phyloP scores from a whole-genome alignment of 106 monocot genomes.

The Triglochin maritima region DNA sequence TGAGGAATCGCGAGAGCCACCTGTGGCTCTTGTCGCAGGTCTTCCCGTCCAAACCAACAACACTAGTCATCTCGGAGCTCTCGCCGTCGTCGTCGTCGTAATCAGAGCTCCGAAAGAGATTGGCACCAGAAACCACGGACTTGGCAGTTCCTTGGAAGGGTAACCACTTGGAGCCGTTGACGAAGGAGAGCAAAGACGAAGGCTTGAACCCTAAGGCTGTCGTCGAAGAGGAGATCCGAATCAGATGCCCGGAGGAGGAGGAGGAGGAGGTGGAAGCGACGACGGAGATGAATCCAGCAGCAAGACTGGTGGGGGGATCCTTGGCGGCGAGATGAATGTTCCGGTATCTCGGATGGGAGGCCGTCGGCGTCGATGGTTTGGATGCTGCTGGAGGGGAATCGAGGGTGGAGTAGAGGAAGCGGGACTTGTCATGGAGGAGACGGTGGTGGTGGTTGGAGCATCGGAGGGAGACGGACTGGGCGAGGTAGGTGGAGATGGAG shows the following conservation, averaged over 20 bases:
- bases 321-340: neutral
- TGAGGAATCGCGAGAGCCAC: slow-evolving; percentile 17
- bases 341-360: neutral
- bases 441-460: slow-evolving; percentile 23
- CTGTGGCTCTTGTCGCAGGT: slow-evolving; percentile 1
- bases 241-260: slow-evolving; percentile 17
- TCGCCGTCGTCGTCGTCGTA: slow-evolving; percentile 7
- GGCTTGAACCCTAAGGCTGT: slow-evolving; percentile 40
- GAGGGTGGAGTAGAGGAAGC: slow-evolving; percentile 17
- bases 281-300: slow-evolving; percentile 41
- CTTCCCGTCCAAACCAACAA: slow-evolving; percentile 1
- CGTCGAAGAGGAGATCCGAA: slow-evolving; percentile 51
- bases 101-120: neutral
- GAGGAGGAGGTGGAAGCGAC: slow-evolving; percentile 10
- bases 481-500: slow-evolving; percentile 63
- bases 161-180: slow-evolving; percentile 62
- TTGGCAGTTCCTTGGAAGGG: slow-evolving; percentile 38
- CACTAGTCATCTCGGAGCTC: neutral
- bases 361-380: neutral
- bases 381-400: neutral
- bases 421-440: slow-evolving; percentile 24
- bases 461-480: slow-evolving; percentile 32
- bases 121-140: slow-evolving; percentile 3
- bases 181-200: slow-evolving; percentile 50
- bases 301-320: slow-evolving; percentile 10